Evolutionary conservation across 1,284 basidiomycete genomes (phyloP), one percentile per base, ranked within the genome.

Genomic region (Phlebopus sp.): DNA sequence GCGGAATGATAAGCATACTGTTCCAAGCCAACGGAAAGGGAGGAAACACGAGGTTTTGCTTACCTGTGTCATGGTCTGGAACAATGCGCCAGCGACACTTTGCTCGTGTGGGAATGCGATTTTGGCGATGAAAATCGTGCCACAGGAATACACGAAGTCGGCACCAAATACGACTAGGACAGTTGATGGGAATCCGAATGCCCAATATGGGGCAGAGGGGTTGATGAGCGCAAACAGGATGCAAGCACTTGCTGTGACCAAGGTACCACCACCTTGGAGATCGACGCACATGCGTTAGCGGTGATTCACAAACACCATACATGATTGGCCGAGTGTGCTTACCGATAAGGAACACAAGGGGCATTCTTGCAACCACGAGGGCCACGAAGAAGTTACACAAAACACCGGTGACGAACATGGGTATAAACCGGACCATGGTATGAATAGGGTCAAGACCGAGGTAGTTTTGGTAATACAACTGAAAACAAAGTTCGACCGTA

Each of bases 101-200:
- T 93, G 90, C 59, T 94, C 91, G 49, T 86, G 76, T 1, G 82
- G 82, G 2, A 77, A 66, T 2, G 81, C 78, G n/a, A 88, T 72
- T 51, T 83, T 84, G 0, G 89, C 82, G 44, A 92, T 79, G 60
- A 89, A 92, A 17, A 92, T 71, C 2, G 81, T 84, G 2, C 88
- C 90, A 1, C 81, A 73, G 0, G 89, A 74, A 62, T 85, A 90
- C 10, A 90, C 80, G 58, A 92, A 88, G 61, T 92, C 90, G 0
- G 82, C 86, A 30, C 90, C 90, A 37, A 89, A 74, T 19, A 91
- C 89, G 11, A 77, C 69, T 46, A 90, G 58, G 52, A 86, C 74
- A 32, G 90, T 82, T 1, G 85, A 81, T 4, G 90, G 87, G 70
- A 96, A 93, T 13, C 84, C 84, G 49, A 79, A 87, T 1, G 81